Percentiles rank a stretch among this genome's conserved stretches.
Conservation (phyloP, 75 land plant species). For the Azolla pinnata region DNA sequence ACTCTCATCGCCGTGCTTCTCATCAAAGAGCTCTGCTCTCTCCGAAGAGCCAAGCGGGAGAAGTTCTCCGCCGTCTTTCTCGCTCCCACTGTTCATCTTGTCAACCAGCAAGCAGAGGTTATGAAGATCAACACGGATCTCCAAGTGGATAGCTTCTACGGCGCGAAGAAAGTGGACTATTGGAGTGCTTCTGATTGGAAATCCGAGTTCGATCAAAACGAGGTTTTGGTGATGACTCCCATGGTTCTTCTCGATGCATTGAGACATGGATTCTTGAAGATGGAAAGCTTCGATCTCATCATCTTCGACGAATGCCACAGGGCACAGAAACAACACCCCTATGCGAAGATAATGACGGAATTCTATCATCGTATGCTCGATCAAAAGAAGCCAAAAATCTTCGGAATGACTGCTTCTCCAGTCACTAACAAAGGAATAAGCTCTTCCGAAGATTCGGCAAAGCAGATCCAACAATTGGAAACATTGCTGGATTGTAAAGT, state of each 20-base stretch:
- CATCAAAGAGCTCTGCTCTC: constrained; percentile 39
- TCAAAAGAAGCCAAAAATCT: constrained; percentile 43
- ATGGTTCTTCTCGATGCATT: constrained; percentile 67
- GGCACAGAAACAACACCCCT: constrained; percentile 72
- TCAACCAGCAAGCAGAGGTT: constrained; percentile 65
- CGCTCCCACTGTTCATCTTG: constrained; percentile 80
- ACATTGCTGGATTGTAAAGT: constrained; percentile 49
- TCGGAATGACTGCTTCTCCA: constrained; percentile 91
- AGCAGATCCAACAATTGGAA: constrained; percentile 48
- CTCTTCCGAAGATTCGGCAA: constrained; percentile 41
- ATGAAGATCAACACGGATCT: constrained; percentile 44
- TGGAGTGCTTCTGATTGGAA: constrained; percentile 55
- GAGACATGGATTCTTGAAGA: constrained; percentile 46
- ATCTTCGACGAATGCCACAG: constrained; percentile 91
- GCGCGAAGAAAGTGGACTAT: constrained; percentile 52
- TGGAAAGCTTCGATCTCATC: constrained; percentile 48
- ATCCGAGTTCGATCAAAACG: constrained; percentile 33
- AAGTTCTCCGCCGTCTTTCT: constrained; percentile 55
- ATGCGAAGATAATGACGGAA: constrained; percentile 82
- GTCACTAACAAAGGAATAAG: constrained; percentile 60
- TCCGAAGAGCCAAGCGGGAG: constrained; percentile 15
- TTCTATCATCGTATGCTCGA: constrained; percentile 30
- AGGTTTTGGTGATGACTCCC: constrained; percentile 93
- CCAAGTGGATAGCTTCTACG: constrained; percentile 51
- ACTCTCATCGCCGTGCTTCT: constrained; percentile 78